Percentiles rank a stretch among this genome's conserved stretches.
These are phyloP conservation scores for Vaccinium vitisidaea DNA, from an alignment of 148 eudicot genomes.

Conservation along the genomic window DNA sequence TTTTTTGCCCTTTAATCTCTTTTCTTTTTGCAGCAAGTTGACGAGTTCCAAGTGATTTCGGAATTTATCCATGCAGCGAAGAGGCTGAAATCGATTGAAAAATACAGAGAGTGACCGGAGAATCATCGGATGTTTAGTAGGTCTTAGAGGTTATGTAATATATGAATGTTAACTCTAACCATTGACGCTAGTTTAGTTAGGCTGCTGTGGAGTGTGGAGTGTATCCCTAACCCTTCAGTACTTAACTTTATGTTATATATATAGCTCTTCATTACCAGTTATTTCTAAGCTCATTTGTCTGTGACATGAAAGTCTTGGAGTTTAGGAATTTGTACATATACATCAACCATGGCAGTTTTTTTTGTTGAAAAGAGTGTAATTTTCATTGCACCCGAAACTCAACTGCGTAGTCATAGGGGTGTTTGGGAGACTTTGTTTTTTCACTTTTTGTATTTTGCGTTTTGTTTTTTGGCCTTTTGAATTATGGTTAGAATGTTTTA, in stretches of 20 bases:
- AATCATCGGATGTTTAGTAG: background rate
- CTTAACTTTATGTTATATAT: background rate
- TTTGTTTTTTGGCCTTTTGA: too few species aligned
- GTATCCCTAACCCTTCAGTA: slow-evolving; percentile 1
- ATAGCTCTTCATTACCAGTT: background rate
- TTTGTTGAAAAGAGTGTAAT: too few species aligned
- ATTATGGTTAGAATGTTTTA: too few species aligned
- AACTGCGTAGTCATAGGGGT: too few species aligned
- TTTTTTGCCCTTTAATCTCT: background rate
- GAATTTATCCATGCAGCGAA: slow-evolving; percentile 79
- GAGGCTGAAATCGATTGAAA: slow-evolving; percentile 41
- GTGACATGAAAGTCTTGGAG: background rate
- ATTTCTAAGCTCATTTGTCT: background rate
- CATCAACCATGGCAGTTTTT: too few species aligned
- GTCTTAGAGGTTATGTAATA: slow-evolving; percentile 8
- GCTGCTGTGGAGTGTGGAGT: slow-evolving; percentile 24
- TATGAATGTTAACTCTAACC: slow-evolving; percentile 18
- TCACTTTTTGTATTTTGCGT: too few species aligned
- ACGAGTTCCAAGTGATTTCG: slow-evolving; percentile 77
- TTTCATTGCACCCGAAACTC: too few species aligned
- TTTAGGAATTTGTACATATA: background rate
- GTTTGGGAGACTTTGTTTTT: too few species aligned
- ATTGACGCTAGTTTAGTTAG: slow-evolving; percentile 18
- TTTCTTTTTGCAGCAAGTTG: slow-evolving; percentile 51
- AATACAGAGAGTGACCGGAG: slow-evolving; percentile 19